A percentile compares a stretch with the other conserved stretches of the same genome.
Evolutionary conservation across 129 eudicot species (phyloP).

Genomic region (Pittosporum tobira): DNA sequence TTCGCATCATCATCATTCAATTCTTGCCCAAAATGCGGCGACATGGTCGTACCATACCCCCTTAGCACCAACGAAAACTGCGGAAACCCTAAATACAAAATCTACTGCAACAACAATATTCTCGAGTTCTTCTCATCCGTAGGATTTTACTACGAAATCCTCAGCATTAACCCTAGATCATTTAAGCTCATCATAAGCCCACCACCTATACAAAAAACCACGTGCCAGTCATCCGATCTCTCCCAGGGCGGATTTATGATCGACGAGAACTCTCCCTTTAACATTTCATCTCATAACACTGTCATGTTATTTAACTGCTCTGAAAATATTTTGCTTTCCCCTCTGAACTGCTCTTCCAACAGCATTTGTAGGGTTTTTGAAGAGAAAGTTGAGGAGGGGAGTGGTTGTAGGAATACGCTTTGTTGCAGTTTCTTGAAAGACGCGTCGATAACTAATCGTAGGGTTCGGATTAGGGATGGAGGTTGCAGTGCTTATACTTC

Average conservation of each 20-base stretch:
- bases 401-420: slow-evolving; percentile 21
- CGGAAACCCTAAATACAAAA: slow-evolving; percentile 30
- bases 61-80: slow-evolving; percentile 37
- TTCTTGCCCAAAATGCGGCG: slow-evolving; percentile 41
- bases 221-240: slow-evolving; percentile 37
- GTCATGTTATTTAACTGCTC: slow-evolving; percentile 42
- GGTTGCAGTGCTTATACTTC: slow-evolving; percentile 48
- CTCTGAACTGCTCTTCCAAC: slow-evolving; percentile 35
- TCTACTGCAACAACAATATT: slow-evolving; percentile 27
- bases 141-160: slow-evolving; percentile 32
- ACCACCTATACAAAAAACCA: slow-evolving; percentile 15
- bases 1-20: background rate
- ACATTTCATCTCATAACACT: slow-evolving; percentile 38
- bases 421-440: slow-evolving; percentile 45
- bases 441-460: slow-evolving; percentile 35
- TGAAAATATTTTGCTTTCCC: slow-evolving; percentile 30
- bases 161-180: slow-evolving; percentile 22
- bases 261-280: slow-evolving; percentile 33
- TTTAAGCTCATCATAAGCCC: slow-evolving; percentile 22
- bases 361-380: slow-evolving; percentile 42
- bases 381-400: slow-evolving; percentile 19
- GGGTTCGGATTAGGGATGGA: slow-evolving; percentile 39
- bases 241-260: slow-evolving; percentile 29
- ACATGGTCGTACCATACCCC: slow-evolving; percentile 32
- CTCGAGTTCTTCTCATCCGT: slow-evolving; percentile 32